Evolutionary conservation across 441 rosid species (phyloP).

Genomic region (Euphorbia schlechtendalii): DNA sequence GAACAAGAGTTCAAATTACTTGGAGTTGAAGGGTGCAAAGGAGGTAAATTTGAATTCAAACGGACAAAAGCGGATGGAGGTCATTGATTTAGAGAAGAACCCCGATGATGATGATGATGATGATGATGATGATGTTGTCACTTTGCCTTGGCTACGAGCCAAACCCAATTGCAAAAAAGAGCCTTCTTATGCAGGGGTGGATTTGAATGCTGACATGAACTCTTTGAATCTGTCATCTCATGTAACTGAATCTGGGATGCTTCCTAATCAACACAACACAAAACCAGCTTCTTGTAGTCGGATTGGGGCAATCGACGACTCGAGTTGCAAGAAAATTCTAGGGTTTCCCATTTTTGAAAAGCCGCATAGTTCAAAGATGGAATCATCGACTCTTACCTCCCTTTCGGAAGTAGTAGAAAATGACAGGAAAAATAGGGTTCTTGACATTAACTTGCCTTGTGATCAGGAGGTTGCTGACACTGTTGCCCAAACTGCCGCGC

Average conservation of each 20-base stretch:
- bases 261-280: slow-evolving; percentile 25
- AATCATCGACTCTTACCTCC: slow-evolving; percentile 36
- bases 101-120: too few relatives aligned
- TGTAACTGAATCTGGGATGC: slow-evolving; percentile 30
- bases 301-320: slow-evolving; percentile 28
- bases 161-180: slow-evolving; percentile 34
- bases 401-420: slow-evolving; percentile 35
- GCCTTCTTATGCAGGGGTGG: slow-evolving; percentile 27
- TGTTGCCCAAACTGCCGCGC: slow-evolving; percentile 25
- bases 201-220: slow-evolving; percentile 37
- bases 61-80: slow-evolving; percentile 30
- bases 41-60: slow-evolving; percentile 55
- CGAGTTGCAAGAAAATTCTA: slow-evolving; percentile 44
- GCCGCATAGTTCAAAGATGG: slow-evolving; percentile 32
- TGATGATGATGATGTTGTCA: slow-evolving; percentile 29
- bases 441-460: slow-evolving; percentile 84
- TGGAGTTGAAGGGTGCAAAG: slow-evolving; percentile 37
- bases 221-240: slow-evolving; percentile 31
- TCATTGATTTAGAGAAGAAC: slow-evolving; percentile 39
- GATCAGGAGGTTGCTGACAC: slow-evolving; percentile 40
- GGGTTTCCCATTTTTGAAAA: slow-evolving; percentile 48
- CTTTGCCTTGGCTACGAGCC: slow-evolving; percentile 65
- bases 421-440: slow-evolving; percentile 31
- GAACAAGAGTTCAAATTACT: slow-evolving; percentile 30
- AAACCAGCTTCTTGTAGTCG: slow-evolving; percentile 36